Evolutionary conservation across 2,329 filamentous ascomycete species (phyloP).

Genomic region (Ophiostoma sp.): DNA sequence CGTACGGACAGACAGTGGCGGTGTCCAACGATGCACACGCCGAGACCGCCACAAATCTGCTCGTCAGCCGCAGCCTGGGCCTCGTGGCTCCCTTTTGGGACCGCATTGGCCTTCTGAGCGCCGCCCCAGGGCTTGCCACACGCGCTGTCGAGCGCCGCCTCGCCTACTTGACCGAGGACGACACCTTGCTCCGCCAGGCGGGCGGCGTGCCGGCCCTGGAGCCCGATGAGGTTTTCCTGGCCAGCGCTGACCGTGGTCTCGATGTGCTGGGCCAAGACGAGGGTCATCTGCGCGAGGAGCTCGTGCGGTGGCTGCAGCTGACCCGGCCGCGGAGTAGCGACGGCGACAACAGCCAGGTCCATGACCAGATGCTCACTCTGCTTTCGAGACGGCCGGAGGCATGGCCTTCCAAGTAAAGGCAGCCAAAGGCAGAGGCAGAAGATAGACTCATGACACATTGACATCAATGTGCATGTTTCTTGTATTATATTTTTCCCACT

Average conservation of each 20-base stretch:
- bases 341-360: not conserved
- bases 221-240: slow-evolving; percentile 65
- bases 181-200: slow-evolving; percentile 62
- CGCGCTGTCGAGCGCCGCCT: slow-evolving; percentile 55
- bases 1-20: not conserved
- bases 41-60: slow-evolving; percentile 35
- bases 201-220: slow-evolving; percentile 62
- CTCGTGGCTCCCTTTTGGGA: slow-evolving; percentile 54
- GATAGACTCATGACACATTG: not conserved
- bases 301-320: slow-evolving; percentile 52
- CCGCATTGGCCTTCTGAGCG: slow-evolving; percentile 42
- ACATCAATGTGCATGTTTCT: not conserved
- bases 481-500: not conserved
- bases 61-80: slow-evolving; percentile 47
- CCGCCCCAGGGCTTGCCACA: slow-evolving; percentile 53
- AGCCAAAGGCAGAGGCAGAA: not conserved
- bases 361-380: slow-evolving; percentile 22
- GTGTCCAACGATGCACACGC: not conserved
- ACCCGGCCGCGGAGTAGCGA: slow-evolving; percentile 41
- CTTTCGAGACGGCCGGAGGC: slow-evolving; percentile 27
- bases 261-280: slow-evolving; percentile 56
- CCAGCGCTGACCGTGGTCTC: slow-evolving; percentile 69
- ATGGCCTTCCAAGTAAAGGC: slow-evolving; percentile 26
- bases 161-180: slow-evolving; percentile 68
- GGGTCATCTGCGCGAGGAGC: slow-evolving; percentile 50